Base-by-base conservation (phyloP, 805 yeast genomes). In the Pichia nanzhaoensis region DNA sequence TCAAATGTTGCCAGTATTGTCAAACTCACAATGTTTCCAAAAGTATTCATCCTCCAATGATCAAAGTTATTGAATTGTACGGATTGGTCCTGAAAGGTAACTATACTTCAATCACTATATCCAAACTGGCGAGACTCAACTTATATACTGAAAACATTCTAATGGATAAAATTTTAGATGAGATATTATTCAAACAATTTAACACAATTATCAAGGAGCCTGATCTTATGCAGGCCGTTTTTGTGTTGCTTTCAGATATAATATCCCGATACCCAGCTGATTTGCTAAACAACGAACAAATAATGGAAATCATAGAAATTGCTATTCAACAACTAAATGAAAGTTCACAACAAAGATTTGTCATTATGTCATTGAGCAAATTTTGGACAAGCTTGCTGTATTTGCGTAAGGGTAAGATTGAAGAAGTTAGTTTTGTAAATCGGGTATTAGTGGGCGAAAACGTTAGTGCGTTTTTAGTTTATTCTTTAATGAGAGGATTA, bases 331-430 rank as follows among this genome's bases (percentile, higher is more conserved):
- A 45, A 19, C 27, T 45, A 5, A 68, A 72, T 4, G 60, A 80
- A 20, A 49, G 53, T 5, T 67, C 75, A 0, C 64, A 66, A n/a
- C 88, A 83, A 55, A 63, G 78, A 28, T 74, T 78, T 50, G 71
- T 80, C 1, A 55, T 82, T 21, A 73, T 74, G 49, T 66, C 82
- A 1, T 63, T 74, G 0, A 68, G 72, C 41, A 63, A 66, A 39
- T 80, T 83, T 51, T 82, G 89, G 88, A 64, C 64, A 3, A 59
- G 61, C 27, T 52, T 79, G 6, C 54, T 80, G 7, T 55, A 60
- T n/a, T 52, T 75, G 54, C 66, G 71, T 43, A 63, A 61, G 46
- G 81, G 81, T 0, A 58, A 60, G 13, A 47, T 56, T n/a, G 57
- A 55, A 12, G 78, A 76, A 49, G 35, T 47, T 7, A 20, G 37